Evolutionary conservation across 495 filamentous ascomycete genomes (phyloP), one percentile per base, ranked within the genome.

Genomic region (Aspergillus panamensis): DNA sequence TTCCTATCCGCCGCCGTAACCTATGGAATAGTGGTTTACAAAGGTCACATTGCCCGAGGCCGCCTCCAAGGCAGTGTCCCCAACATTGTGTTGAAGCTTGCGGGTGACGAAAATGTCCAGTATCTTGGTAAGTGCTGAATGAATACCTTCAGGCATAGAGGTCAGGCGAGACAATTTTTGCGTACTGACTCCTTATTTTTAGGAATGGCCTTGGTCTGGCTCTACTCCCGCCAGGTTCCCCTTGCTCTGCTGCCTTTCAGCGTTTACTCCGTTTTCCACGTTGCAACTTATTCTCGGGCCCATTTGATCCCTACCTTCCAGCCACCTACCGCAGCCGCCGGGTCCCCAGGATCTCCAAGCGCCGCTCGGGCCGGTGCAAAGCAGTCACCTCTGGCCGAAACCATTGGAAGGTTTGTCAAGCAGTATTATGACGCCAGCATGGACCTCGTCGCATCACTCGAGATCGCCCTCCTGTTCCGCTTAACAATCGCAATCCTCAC

Each of bases 11-110:
- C 94, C 0, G 90, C 92, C 12, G 83, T 83, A 29, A 97, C 94
- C 3, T 98, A 98, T 74, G 94, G 95, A 61, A 97, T 98, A 58
- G 94, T 98, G 17, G 95, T 97, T n/a, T 97, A 96, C 82, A 98
- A 98, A 82, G 91, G 90, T 51, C 92, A 89, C 76, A 85, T 92
- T 55, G 89, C 94, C 58, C 85, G 90, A 55, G 80, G 87, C 59
- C 83, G 84, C 72, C 69, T 76, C 32, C 76, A 82, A 48, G 86
- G 85, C 48, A 80, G 77, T 54, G 80, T 82, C 40, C 81, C 83
- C 60, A 78, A 76, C 60, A 83, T 85, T 60, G 69, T 75, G 25
- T 30, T 92, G 48, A 83, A 85, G 61, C 73, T 94, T 58, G 78
- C 85, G 53, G 75, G 84, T 16, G 94, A 98, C 71, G 94, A 97